These are phyloP conservation scores for Tulasnella sp. DNA, from an alignment of 768 basidiomycete genomes.

Conservation along the genomic window DNA sequence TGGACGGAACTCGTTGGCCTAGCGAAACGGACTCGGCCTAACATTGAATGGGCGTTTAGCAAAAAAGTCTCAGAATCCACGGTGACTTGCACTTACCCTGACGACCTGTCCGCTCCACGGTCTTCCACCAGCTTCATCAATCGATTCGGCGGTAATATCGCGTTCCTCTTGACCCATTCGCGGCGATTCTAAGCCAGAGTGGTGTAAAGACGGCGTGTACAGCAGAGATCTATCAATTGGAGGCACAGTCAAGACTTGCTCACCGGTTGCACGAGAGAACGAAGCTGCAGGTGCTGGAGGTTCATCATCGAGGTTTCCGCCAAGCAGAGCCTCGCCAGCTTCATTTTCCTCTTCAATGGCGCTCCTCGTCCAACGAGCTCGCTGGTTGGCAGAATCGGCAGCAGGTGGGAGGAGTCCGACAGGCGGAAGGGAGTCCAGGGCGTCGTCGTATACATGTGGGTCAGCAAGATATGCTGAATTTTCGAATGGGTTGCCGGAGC, in stretches of 20 bases:
- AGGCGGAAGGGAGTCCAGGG: conserved; percentile 5
- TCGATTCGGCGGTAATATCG: neutral
- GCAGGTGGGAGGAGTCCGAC: conserved; percentile 12
- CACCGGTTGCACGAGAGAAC: neutral
- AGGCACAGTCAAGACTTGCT: neutral
- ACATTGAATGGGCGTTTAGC: too few species aligned
- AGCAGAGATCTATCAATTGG: neutral
- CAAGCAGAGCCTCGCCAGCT: conserved; percentile 1
- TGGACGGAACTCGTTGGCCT: too few species aligned
- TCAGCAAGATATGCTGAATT: neutral
- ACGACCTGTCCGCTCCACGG: conserved; percentile 10
- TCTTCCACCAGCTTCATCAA: neutral
- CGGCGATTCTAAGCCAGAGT: neutral
- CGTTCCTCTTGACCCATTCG: neutral
- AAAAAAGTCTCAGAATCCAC: too few species aligned
- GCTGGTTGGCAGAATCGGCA: neutral
- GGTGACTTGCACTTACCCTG: neutral
- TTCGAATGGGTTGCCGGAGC: conserved; percentile 1
- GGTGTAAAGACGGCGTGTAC: neutral
- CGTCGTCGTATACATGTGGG: conserved; percentile 6
- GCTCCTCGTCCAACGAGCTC: neutral
- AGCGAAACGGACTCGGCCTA: too few species aligned
- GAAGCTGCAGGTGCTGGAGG: conserved; percentile 5
- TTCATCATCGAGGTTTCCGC: conserved; percentile 5
- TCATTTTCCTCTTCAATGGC: neutral